phyloP scores from a whole-genome alignment of 495 filamentous ascomycete species.

The Xylaria curta region DNA sequence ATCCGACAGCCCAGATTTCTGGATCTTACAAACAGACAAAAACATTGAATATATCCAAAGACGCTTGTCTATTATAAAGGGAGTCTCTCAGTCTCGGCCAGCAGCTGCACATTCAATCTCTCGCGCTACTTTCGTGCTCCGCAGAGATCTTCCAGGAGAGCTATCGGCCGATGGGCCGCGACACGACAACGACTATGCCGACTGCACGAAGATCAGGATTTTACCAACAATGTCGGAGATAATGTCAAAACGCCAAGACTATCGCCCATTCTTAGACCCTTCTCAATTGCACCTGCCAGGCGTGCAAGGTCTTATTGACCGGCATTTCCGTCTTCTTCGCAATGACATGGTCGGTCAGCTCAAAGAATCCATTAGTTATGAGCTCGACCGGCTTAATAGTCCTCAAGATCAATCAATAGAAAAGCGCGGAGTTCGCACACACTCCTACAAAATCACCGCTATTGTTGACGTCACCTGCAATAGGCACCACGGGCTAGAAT shows the following conservation, averaged over 20 bases:
- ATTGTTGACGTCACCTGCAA: slow-evolving; percentile 39
- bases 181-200: slow-evolving; percentile 70
- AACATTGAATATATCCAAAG: slow-evolving; percentile 35
- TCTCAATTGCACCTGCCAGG: slow-evolving; percentile 61
- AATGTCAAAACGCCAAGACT: slow-evolving; percentile 55
- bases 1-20: slow-evolving; percentile 20
- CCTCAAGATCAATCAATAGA: neutral
- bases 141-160: slow-evolving; percentile 56
- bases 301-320: slow-evolving; percentile 65
- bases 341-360: slow-evolving; percentile 69
- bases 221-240: slow-evolving; percentile 71
- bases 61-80: slow-evolving; percentile 29
- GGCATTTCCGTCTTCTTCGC: slow-evolving; percentile 70
- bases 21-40: slow-evolving; percentile 32
- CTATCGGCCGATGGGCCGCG: slow-evolving; percentile 59
- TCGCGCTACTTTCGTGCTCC: slow-evolving; percentile 42
- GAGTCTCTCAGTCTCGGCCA: neutral
- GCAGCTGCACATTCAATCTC: neutral
- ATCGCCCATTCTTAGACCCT: slow-evolving; percentile 61
- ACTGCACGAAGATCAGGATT: slow-evolving; percentile 65
- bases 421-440: slow-evolving; percentile 33
- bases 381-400: slow-evolving; percentile 38
- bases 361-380: slow-evolving; percentile 57
- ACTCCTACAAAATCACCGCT: slow-evolving; percentile 43
- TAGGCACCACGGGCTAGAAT: neutral